Evolutionary conservation across 768 basidiomycete genomes (phyloP), one percentile per base, ranked within the genome.

Genomic region (Kwoniella botswanensis): DNA sequence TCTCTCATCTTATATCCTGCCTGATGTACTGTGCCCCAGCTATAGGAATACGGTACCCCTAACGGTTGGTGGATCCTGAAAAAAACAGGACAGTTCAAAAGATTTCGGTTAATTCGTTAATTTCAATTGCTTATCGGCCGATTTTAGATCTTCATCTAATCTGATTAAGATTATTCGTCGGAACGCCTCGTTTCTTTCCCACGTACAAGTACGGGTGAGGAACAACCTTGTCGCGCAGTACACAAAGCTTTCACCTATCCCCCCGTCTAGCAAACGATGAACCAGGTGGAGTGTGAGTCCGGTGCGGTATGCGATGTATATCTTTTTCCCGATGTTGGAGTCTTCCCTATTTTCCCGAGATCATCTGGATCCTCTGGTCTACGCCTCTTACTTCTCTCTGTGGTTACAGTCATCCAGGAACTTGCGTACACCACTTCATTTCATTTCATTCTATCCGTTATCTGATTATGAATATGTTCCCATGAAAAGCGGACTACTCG

Each of bases 71-170:
- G 7, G 7, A 50, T 15, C 46, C 46, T 50, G 46, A 50, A 50
- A 18, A 50, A 15, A 18, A 50, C 4, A 26, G 35, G 7, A 35
- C 1, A 35, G 35, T 35, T 35, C 5, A 10, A 26, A 58, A 17
- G 2, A 26, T 18, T 58, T 58, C 57, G 59, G 59, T 61, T 43
- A 43, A 12, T 61, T 41, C 17, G 21, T 61, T 12, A n/a, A 55
- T 9, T 17, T 55, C 22, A 55, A 55, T 12, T 10, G 9, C 22
- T 26, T 61, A 61, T 61, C 59, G 59, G 59, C 59, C 59, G 59
- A 61, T 35, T 35, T 35, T 35, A 26, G 26, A 35, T n/a, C 26
- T 22, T 44, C 21, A 61, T 61, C 59, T 61, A 61, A 61, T 61
- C 59, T 61, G 59, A 61, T 61, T 44, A 61, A 43, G 5, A 10